Conservation (phyloP, 192 early-diverging fungal species). For the Linnemannia schmuckeri region DNA sequence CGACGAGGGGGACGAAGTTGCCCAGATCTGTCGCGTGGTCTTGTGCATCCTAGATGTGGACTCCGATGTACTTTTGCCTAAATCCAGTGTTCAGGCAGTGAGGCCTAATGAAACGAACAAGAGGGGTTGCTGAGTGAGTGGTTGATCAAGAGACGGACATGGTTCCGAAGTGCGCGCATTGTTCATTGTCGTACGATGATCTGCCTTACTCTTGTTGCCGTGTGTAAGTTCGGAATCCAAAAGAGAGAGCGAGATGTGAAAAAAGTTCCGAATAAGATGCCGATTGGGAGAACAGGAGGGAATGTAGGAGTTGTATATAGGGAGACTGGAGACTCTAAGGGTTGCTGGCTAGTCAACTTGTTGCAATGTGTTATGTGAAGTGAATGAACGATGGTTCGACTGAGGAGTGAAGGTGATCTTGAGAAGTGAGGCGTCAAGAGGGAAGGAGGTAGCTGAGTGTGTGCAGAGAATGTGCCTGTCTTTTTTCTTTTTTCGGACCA, state of each 20-base stretch:
- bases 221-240: neutral
- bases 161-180: neutral
- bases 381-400: neutral
- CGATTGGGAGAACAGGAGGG: neutral
- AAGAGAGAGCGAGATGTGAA: neutral
- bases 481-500: slow-evolving; percentile 6
- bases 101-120: neutral
- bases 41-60: slow-evolving; percentile 38
- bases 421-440: neutral
- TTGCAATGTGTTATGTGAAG: neutral
- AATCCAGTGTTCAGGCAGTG: neutral
- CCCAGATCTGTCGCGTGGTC: slow-evolving; percentile 54
- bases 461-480: neutral
- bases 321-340: neutral
- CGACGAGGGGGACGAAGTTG: slow-evolving; percentile 37
- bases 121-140: neutral
- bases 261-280: neutral
- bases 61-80: neutral
- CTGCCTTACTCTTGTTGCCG: neutral
- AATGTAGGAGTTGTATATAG: neutral
- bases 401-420: neutral
- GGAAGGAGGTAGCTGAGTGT: neutral
- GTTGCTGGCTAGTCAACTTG: neutral
- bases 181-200: neutral
- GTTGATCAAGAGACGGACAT: neutral